Evolutionary conservation across 1,284 basidiomycete genomes (phyloP).

Genomic region (Butyriboletus appendiculatus): DNA sequence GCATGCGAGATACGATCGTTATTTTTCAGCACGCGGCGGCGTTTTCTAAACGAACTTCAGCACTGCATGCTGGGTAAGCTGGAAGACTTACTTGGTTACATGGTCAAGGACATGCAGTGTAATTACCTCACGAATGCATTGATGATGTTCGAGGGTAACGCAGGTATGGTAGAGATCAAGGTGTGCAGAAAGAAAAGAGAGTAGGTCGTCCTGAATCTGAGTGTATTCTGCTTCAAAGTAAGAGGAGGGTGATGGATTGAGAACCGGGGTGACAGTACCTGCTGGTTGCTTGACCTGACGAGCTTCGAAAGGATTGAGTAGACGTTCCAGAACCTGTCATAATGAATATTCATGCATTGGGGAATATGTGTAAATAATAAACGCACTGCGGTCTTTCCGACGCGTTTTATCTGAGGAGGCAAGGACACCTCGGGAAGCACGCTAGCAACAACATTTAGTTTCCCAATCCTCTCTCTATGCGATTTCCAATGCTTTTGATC

Average conservation of each 20-base stretch:
- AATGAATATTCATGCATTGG: not conserved
- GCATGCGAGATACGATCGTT: slow-evolving; percentile 85
- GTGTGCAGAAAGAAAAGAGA: slow-evolving; percentile 65
- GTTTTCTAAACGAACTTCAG: slow-evolving; percentile 62
- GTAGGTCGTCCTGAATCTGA: slow-evolving; percentile 62
- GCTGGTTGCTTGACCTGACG: slow-evolving; percentile 53
- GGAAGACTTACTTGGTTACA: slow-evolving; percentile 68
- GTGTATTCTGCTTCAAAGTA: slow-evolving; percentile 45
- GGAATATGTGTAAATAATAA: not conserved
- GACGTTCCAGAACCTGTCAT: slow-evolving; percentile 59
- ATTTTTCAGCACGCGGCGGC: slow-evolving; percentile 91
- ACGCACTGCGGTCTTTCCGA: slow-evolving; percentile 33
- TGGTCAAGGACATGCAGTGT: slow-evolving; percentile 84
- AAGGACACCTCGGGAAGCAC: slow-evolving; percentile 47
- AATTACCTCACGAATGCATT: slow-evolving; percentile 61
- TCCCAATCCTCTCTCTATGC: slow-evolving; percentile 42
- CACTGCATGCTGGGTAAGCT: not conserved
- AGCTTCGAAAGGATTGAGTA: slow-evolving; percentile 55
- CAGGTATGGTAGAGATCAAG: slow-evolving; percentile 76
- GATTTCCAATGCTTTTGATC: slow-evolving; percentile 54
- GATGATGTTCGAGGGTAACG: slow-evolving; percentile 54
- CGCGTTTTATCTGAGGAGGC: slow-evolving; percentile 21
- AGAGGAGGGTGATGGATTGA: slow-evolving; percentile 6
- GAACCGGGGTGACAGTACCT: slow-evolving; percentile 41
- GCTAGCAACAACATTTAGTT: slow-evolving; percentile 57